These are phyloP conservation scores for Triglochin maritima DNA, from an alignment of 106 monocot genomes.

Conservation along the genomic window DNA sequence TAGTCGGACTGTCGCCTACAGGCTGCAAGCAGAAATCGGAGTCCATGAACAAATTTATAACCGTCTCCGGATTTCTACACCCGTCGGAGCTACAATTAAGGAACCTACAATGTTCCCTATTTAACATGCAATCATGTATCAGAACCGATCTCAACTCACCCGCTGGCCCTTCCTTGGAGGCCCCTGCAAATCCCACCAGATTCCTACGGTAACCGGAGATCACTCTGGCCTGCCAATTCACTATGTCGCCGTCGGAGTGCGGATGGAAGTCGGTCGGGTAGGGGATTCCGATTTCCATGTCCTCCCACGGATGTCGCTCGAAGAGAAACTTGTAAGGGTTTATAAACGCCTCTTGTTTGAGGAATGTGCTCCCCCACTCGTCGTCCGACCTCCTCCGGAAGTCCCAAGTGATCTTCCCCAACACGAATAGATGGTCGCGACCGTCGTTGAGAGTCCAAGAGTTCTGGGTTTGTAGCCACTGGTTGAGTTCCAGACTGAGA, in stretches of 20 bases:
- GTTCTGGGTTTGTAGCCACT: slow-evolving; percentile 17
- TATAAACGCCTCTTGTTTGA: slow-evolving; percentile 17
- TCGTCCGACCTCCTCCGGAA: slow-evolving; percentile 15
- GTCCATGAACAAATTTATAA: slow-evolving; percentile 19
- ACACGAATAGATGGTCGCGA: slow-evolving; percentile 40
- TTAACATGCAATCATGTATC: slow-evolving; percentile 35
- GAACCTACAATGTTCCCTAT: slow-evolving; percentile 29
- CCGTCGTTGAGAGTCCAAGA: slow-evolving; percentile 22
- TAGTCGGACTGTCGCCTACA: too few species aligned
- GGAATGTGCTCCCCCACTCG: slow-evolving; percentile 38
- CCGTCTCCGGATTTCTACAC: slow-evolving; percentile 14
- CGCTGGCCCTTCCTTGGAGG: slow-evolving; percentile 8
- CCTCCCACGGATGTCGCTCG: slow-evolving; percentile 45
- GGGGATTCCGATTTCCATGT: slow-evolving; percentile 38
- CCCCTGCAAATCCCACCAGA: slow-evolving; percentile 34
- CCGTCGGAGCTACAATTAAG: slow-evolving; percentile 17
- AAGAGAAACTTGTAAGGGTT: slow-evolving; percentile 38
- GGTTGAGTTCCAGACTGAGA: slow-evolving; percentile 26
- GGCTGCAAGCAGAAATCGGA: slow-evolving; percentile 51
- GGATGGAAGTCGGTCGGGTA: slow-evolving; percentile 57
- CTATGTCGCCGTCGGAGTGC: slow-evolving; percentile 22
- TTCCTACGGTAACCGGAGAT: slow-evolving; percentile 7
- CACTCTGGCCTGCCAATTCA: slow-evolving; percentile 17
- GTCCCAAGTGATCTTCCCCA: slow-evolving; percentile 52
- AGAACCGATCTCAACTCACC: slow-evolving; percentile 23